These are phyloP conservation scores for Danielozyma ontarioensis DNA, from an alignment of 805 yeast species.

Conservation along the genomic window DNA sequence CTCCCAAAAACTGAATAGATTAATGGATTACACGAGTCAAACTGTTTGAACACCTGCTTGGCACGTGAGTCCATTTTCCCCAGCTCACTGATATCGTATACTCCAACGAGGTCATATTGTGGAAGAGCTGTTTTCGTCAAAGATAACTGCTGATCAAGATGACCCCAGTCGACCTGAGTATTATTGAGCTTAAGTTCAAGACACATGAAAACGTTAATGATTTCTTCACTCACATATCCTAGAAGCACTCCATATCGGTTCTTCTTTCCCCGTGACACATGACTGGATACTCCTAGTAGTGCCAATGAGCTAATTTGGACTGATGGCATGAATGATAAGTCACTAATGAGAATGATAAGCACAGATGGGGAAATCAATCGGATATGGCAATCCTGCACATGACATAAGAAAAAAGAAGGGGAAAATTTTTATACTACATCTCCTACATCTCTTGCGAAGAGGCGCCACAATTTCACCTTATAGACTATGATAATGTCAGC, in stretches of 20 bases:
- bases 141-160: slow-evolving; percentile 18
- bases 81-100: slow-evolving; percentile 16
- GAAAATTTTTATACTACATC: slow-evolving; percentile 6
- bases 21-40: slow-evolving; percentile 3
- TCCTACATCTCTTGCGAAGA: slow-evolving; percentile 7
- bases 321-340: not conserved
- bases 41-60: slow-evolving; percentile 1
- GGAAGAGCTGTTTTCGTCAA: slow-evolving; percentile 27
- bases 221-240: slow-evolving; percentile 12
- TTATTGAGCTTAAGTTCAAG: slow-evolving; percentile 22
- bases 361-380: slow-evolving; percentile 1
- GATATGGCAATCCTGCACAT: slow-evolving; percentile 1
- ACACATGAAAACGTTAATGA: slow-evolving; percentile 16
- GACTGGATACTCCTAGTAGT: slow-evolving; percentile 27
- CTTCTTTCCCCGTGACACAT: slow-evolving; percentile 14
- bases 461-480: slow-evolving; percentile 5
- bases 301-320: slow-evolving; percentile 19
- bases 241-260: slow-evolving; percentile 23
- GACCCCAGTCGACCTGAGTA: slow-evolving; percentile 16
- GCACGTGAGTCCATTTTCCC: not conserved
- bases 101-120: slow-evolving; percentile 21
- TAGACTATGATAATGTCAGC: slow-evolving; percentile 30
- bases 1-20: slow-evolving; percentile 5
- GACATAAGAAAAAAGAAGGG: slow-evolving; percentile 4
- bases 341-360: slow-evolving; percentile 1